Evolutionary conservation across 1,284 basidiomycete genomes (phyloP).

Genomic region (Chondrostereum purpureum): DNA sequence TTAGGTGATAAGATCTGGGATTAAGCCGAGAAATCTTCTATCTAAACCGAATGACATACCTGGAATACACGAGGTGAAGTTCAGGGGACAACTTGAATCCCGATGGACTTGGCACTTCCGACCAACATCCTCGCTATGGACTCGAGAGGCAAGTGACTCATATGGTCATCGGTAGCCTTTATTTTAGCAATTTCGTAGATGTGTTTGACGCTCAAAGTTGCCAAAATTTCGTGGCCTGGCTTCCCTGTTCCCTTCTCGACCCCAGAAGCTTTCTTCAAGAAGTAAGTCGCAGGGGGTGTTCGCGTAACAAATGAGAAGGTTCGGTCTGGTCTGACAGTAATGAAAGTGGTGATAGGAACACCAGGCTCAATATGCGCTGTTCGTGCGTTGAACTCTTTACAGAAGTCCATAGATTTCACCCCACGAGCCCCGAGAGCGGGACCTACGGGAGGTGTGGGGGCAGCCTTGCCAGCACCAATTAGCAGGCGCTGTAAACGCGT

Average conservation of each 20-base stretch:
- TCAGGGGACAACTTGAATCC: conserved; percentile 84
- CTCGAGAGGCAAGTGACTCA: conserved; percentile 80
- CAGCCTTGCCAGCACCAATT: conserved; percentile 90
- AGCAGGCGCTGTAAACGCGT: conserved; percentile 64
- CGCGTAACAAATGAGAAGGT: conserved; percentile 91
- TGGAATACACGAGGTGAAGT: conserved; percentile 18
- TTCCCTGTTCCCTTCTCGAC: conserved; percentile 86
- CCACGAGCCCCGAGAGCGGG: conserved; percentile 96
- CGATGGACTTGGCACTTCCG: conserved; percentile 80
- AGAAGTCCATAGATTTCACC: conserved; percentile 99
- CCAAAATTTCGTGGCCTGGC: conserved; percentile 70
- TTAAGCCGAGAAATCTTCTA: background rate
- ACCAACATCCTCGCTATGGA: conserved; percentile 83
- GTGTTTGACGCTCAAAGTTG: conserved; percentile 91
- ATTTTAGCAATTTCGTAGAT: conserved; percentile 99
- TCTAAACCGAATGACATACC: conserved; percentile 2
- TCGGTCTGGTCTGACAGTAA: conserved; percentile 92
- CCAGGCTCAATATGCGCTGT: conserved; percentile 87
- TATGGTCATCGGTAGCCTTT: conserved; percentile 85
- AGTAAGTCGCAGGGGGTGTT: conserved; percentile 87
- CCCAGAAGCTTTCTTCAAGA: conserved; percentile 88
- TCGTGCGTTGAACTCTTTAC: conserved; percentile 93
- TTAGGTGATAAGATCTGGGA: background rate
- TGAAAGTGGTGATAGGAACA: conserved; percentile 84
- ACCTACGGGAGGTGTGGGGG: conserved; percentile 94